phyloP scores from a whole-genome alignment of 306 rosid species.

The Notholithocarpus densiflorus region DNA sequence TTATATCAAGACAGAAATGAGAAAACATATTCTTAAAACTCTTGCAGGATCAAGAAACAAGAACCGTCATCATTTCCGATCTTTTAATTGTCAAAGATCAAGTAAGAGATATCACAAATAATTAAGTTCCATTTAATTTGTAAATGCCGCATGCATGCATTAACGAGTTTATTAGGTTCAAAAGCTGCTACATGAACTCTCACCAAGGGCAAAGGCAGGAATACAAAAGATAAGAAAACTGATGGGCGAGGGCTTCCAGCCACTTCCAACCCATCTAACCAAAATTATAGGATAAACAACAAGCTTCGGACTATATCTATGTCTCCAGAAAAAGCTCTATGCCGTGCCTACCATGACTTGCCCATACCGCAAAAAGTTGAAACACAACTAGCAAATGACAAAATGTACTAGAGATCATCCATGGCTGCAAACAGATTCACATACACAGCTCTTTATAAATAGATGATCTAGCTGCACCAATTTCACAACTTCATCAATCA shows the following conservation, averaged over 20 bases:
- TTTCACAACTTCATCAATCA: conserved; percentile 13
- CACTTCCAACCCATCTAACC: conserved; percentile 53
- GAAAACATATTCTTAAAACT: neutral
- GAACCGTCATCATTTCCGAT: neutral
- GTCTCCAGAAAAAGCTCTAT: conserved; percentile 17
- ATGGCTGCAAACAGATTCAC: conserved; percentile 44
- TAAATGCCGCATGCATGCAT: neutral
- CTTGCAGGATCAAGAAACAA: neutral
- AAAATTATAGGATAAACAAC: conserved; percentile 31
- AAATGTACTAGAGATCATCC: conserved; percentile 37
- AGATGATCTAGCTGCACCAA: conserved; percentile 24
- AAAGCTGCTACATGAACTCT: conserved; percentile 20
- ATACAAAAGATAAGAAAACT: conserved; percentile 14
- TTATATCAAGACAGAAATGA: neutral
- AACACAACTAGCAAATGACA: conserved; percentile 28
- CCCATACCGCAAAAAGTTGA: conserved; percentile 32
- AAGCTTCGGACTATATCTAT: neutral
- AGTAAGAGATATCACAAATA: neutral
- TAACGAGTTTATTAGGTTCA: conserved; percentile 24
- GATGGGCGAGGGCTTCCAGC: conserved; percentile 58
- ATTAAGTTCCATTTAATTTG: neutral
- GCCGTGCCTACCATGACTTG: conserved; percentile 27
- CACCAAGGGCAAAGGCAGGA: conserved; percentile 14
- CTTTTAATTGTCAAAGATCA: neutral
- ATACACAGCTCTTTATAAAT: conserved; percentile 35